Conservation (phyloP, 768 basidiomycete genomes). For the Strobilomyces dryophilus region DNA sequence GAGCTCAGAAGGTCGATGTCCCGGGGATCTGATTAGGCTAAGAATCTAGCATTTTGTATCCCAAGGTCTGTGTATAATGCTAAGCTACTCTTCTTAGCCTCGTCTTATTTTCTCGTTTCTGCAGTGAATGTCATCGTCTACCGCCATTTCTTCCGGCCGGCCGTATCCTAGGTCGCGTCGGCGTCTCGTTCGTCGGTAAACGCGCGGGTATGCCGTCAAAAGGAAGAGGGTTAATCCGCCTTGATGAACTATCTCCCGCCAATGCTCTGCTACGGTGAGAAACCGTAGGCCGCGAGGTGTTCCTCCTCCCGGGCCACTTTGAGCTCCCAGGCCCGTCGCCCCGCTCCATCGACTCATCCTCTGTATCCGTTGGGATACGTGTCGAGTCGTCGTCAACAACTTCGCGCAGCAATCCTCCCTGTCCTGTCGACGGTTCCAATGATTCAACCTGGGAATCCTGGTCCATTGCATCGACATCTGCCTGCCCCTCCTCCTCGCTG, state of each 20-base stretch:
- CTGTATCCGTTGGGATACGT: conserved; percentile 25
- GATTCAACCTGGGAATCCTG: conserved; percentile 44
- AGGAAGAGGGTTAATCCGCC: conserved; percentile 25
- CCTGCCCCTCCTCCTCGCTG: conserved; percentile 47
- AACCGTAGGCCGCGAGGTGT: conserved; percentile 14
- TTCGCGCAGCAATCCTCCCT: conserved; percentile 26
- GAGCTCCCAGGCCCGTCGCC: conserved; percentile 26
- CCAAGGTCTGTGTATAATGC: no score
- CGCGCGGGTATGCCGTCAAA: conserved; percentile 33
- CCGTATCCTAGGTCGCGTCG: conserved; percentile 57
- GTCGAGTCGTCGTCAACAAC: conserved; percentile 23
- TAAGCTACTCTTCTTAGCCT: no score
- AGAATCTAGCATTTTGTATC: no score
- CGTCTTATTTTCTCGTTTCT: no score
- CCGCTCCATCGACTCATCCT: conserved; percentile 32
- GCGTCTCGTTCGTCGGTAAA: conserved; percentile 49
- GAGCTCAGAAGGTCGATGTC: no score
- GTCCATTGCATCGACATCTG: conserved; percentile 70
- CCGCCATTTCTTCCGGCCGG: conserved; percentile 34
- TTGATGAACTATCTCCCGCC: conserved; percentile 22
- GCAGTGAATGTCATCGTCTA: conserved; percentile 48
- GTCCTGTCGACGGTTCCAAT: conserved; percentile 31
- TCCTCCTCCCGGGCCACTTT: conserved; percentile 28
- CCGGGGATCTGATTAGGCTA: no score
- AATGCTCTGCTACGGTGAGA: conserved; percentile 15